Conservation (phyloP, 768 basidiomycete genomes). For the Cyclocybe aegerita region DNA sequence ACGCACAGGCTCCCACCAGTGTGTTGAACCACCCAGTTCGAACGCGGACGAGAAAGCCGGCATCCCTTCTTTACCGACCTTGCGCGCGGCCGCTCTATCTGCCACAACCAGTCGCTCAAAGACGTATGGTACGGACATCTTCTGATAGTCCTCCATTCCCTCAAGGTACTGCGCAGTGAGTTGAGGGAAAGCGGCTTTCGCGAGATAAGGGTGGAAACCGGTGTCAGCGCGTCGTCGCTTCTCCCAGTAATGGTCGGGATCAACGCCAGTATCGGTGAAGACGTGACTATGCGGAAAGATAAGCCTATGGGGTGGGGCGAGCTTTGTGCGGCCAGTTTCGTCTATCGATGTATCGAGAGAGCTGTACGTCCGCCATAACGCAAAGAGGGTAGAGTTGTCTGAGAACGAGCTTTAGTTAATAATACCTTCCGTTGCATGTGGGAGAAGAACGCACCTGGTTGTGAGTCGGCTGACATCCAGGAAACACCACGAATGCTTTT, state of each 20-base stretch:
- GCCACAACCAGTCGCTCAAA: constrained; percentile 76
- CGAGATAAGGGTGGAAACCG: constrained; percentile 71
- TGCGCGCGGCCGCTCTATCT: constrained; percentile 67
- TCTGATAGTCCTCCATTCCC: constrained; percentile 78
- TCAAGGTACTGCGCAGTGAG: constrained; percentile 64
- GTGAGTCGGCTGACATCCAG: constrained; percentile 59
- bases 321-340: constrained; percentile 43
- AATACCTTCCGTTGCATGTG: constrained; percentile 4
- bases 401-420: constrained; percentile 10
- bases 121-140: constrained; percentile 68
- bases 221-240: constrained; percentile 50
- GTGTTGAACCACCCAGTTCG: constrained; percentile 41
- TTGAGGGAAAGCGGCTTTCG: constrained; percentile 73
- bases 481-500: constrained; percentile 65
- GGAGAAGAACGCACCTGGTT: constrained; percentile 42
- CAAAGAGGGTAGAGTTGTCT: constrained; percentile 73
- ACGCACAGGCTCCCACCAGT: constrained; percentile 73
- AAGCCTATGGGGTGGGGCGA: constrained; percentile 70
- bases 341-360: constrained; percentile 51
- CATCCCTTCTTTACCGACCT: constrained; percentile 24
- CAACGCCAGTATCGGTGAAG: constrained; percentile 47
- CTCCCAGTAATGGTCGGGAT: constrained; percentile 32
- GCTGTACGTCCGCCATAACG: constrained; percentile 77
- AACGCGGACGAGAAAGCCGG: constrained; percentile 45
- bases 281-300: constrained; percentile 70